These are phyloP conservation scores for Ceratobasidium theobromae DNA, from an alignment of 1,284 basidiomycete genomes.

Conservation along the genomic window DNA sequence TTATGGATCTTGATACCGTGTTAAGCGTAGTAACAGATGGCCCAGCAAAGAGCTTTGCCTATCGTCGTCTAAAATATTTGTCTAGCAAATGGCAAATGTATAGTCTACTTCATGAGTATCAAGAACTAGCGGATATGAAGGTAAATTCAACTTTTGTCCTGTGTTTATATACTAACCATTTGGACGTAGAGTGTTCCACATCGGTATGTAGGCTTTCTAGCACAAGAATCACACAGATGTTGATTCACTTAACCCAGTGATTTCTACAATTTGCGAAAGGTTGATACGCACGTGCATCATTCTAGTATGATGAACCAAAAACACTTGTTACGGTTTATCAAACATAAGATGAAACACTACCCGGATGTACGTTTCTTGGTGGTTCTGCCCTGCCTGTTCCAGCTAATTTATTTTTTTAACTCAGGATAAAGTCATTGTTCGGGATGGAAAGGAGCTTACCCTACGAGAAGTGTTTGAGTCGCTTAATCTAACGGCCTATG, in stretches of 20 bases:
- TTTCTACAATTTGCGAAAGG: slow-evolving; percentile 98
- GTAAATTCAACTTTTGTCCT: slow-evolving; percentile 46
- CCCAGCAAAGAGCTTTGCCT: slow-evolving; percentile 95
- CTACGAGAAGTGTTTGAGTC: slow-evolving; percentile 94
- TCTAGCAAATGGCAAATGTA: slow-evolving; percentile 97
- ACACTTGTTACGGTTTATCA: slow-evolving; percentile 98
- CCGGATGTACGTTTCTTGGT: slow-evolving; percentile 57
- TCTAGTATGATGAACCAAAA: slow-evolving; percentile 99
- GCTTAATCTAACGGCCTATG: slow-evolving; percentile 93
- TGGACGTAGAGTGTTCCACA: slow-evolving; percentile 63
- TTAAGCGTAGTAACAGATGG: slow-evolving; percentile 87
- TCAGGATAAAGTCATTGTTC: slow-evolving; percentile 93
- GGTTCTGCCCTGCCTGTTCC: not conserved
- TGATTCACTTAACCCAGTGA: slow-evolving; percentile 58
- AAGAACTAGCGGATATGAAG: slow-evolving; percentile 97
- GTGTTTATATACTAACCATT: not conserved
- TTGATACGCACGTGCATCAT: slow-evolving; percentile 98
- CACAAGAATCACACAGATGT: not conserved
- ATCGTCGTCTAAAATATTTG: slow-evolving; percentile 88
- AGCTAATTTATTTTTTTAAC: not conserved
- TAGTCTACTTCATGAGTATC: slow-evolving; percentile 87
- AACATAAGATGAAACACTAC: slow-evolving; percentile 89
- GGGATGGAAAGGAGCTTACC: slow-evolving; percentile 88
- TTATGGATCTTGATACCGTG: slow-evolving; percentile 92
- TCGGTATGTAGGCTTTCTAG: slow-evolving; percentile 49